Base-by-base conservation (phyloP, 2,329 filamentous ascomycete genomes). In the Boeremia lycopersici region DNA sequence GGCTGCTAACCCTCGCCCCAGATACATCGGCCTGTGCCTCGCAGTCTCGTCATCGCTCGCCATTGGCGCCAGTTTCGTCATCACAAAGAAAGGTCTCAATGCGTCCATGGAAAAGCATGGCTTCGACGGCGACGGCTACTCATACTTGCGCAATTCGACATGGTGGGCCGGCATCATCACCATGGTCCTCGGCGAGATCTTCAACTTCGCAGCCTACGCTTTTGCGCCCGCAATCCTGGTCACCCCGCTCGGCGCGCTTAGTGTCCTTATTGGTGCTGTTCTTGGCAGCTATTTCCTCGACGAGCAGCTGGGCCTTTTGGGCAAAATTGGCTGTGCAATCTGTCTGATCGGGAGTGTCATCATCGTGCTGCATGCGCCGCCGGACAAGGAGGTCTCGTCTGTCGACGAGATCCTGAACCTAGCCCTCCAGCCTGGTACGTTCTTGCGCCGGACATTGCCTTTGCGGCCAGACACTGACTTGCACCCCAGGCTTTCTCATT, bases 181-280 rank as follows among this genome's bases (percentile, higher is more conserved):
- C 96, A 91, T 99, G 85, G 89, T 92, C 57, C 78, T 96, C 39
- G 95, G 95, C 71, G 95, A 99, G 78, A 81, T 97, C 54, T 96
- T 92, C 78, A 99, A 99, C 77, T 99, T 99, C 74, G 93, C 93
- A 45, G 95, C 95, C 59, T 99, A 99, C 74, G 95, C 95, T 7
- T 99, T 98, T 77, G 95, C 95, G 63, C 95, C 95, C 35, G 96
- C 95, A n/a, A 99, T 99, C 76, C 84, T 99, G 48, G 95, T 99
- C 35, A 99, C 95, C 5, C 95, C 95, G 25, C 81, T 99, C 23
- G 95, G 95, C 58, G 95, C 95, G 51, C 83, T 99, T 59, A 95
- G 91, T 72, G 96, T 99, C 53, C 81, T 99, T 62, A 97, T 99
- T 70, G 95, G 92, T 62, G 93, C 95, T 17, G 92, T 99, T 28